phyloP scores from a whole-genome alignment of 2,329 filamentous ascomycete species.

The Rhexocercosporidium sp. region DNA sequence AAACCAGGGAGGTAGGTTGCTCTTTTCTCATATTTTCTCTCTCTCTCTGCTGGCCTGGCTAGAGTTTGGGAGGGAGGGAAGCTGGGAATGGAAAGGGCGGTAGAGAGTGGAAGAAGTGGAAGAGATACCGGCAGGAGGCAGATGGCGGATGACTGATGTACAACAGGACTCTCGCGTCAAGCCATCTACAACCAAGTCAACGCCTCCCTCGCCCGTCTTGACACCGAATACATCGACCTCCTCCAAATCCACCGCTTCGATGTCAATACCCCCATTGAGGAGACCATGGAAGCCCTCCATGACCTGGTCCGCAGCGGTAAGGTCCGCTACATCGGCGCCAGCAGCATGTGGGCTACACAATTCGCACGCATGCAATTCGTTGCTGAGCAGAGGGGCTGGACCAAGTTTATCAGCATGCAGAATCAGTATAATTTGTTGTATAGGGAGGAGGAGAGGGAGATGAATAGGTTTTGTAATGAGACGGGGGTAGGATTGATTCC shows the following conservation, averaged over 20 bases:
- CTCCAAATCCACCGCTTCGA: slow-evolving; percentile 67
- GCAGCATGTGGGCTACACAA: slow-evolving; percentile 54
- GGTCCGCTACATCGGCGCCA: slow-evolving; percentile 60
- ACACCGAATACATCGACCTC: slow-evolving; percentile 62
- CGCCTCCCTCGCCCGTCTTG: slow-evolving; percentile 58
- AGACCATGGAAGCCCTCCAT: slow-evolving; percentile 68
- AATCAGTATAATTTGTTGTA: slow-evolving; percentile 60
- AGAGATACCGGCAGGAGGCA: not conserved
- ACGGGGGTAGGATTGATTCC: slow-evolving; percentile 51
- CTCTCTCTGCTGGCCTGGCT: not conserved
- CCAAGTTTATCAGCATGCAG: slow-evolving; percentile 63
- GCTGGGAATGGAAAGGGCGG: not conserved
- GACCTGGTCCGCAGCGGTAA: slow-evolving; percentile 63
- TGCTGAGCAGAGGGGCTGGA: slow-evolving; percentile 59
- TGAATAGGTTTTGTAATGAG: slow-evolving; percentile 49
- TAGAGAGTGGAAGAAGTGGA: not conserved
- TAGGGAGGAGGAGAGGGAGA: slow-evolving; percentile 60
- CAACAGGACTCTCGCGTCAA: slow-evolving; percentile 60
- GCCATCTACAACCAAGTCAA: slow-evolving; percentile 71
- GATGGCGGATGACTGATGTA: not conserved
- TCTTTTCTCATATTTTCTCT: slow-evolving; percentile 22
- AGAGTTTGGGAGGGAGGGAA: not conserved
- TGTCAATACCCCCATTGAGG: slow-evolving; percentile 54
- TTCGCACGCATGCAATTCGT: slow-evolving; percentile 56
- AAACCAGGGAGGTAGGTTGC: slow-evolving; percentile 43